Evolutionary conservation across 2,329 filamentous ascomycete species (phyloP).

Genomic region (Botrytis medusae): DNA sequence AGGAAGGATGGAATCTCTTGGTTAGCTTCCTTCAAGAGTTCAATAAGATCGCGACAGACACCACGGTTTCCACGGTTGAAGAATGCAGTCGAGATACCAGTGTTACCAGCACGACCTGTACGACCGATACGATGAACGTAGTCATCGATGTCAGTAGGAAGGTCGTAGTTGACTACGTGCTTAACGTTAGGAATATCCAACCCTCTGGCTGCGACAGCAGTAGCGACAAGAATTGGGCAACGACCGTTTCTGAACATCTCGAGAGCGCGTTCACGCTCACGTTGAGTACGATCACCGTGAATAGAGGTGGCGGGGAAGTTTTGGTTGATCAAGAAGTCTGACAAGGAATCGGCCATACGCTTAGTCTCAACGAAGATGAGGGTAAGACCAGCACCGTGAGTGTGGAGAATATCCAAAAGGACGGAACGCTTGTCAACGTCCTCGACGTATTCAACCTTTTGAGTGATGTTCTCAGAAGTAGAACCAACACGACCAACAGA

Average conservation of each 20-base stretch:
- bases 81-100: slow-evolving; percentile 96
- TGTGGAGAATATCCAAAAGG: slow-evolving; percentile 95
- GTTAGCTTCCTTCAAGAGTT: slow-evolving; percentile 98
- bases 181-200: slow-evolving; percentile 90
- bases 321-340: slow-evolving; percentile 98
- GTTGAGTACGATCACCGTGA: slow-evolving; percentile 97
- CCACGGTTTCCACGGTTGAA: slow-evolving; percentile 99
- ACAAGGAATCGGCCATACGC: slow-evolving; percentile 97
- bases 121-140: slow-evolving; percentile 99
- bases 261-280: slow-evolving; percentile 94
- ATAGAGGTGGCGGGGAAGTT: slow-evolving; percentile 98
- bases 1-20: slow-evolving; percentile 93
- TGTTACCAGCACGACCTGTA: slow-evolving; percentile 99
- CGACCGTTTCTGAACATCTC: slow-evolving; percentile 97
- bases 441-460: slow-evolving; percentile 97
- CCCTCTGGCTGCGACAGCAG: slow-evolving; percentile 76
- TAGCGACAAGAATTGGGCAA: slow-evolving; percentile 95
- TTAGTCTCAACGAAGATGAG: slow-evolving; percentile 99
- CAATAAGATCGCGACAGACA: slow-evolving; percentile 92
- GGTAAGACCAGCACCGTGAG: slow-evolving; percentile 82
- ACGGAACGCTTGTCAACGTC: slow-evolving; percentile 97
- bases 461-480: slow-evolving; percentile 99
- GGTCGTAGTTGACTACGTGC: slow-evolving; percentile 98
- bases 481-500: slow-evolving; percentile 98
- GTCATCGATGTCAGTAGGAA: slow-evolving; percentile 98